Base-by-base conservation (phyloP, 441 rosid genomes). In the Metrosideros polymorpha region DNA sequence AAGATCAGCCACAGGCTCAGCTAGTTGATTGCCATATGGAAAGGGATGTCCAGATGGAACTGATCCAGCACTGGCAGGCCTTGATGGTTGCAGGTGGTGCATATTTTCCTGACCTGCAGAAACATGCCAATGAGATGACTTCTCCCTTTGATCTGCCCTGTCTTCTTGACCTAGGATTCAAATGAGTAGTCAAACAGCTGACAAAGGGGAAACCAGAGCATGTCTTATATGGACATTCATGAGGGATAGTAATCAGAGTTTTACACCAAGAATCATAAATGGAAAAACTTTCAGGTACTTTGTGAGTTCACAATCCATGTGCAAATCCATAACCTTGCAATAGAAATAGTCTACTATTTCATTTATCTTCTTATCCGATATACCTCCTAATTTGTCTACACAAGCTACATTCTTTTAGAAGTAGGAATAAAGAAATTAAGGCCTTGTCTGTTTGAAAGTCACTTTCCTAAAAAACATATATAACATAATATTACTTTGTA, bases 21-120 rank as follows among this genome's bases (percentile, higher is more conserved):
- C 86, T 59, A 92, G 87, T 83, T 92, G 98, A 92, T 91, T 94
- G 82, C 96, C 93, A 91, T 91, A 95, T 71, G 90, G 86, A 88
- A 92, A 91, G 49, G 92, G 91, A 84, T 92, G 95, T 82, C 91
- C 95, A 29, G 49, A 50, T 7, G 82, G 87, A 92, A 88, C 87
- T 84, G 93, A 87, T 88, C 94, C 91, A 87, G 90, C 91, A 88
- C 61, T 77, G 87, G 87, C 92, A 90, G 92, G 89, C 86, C 89
- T 52, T 83, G 92, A 56, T 79, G 91, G 92, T 63, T 92, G 96
- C 87, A 85, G 55, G 76, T 91, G 90, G 86, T 90, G 91, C 84
- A 90, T 92, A 84, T 87, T 91, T 87, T 90, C 96, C 83, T 89
- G 94, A 82, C 88, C 87, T 35, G 95, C 90, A 47, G 95, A 87